phyloP scores from a whole-genome alignment of 2,329 filamentous ascomycete genomes.

The Paracamarosporium sp. region DNA sequence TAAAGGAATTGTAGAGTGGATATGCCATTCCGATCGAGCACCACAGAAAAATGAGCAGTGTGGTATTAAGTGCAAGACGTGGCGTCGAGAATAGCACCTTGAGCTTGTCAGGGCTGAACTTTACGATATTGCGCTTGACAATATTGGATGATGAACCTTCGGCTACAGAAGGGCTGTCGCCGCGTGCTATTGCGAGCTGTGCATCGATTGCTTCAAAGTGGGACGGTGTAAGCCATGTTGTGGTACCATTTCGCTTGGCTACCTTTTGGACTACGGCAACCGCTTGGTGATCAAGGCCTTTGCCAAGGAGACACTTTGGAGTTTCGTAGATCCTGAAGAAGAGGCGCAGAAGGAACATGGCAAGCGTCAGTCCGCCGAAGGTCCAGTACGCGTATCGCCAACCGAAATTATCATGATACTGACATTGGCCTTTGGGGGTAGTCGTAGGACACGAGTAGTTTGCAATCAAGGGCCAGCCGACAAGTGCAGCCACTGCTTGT shows the following conservation, averaged over 20 bases:
- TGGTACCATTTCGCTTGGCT: background rate
- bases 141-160: too few species aligned
- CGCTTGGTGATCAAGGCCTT: background rate
- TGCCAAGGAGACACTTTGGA: background rate
- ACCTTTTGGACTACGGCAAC: background rate
- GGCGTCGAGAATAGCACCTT: too few species aligned
- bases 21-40: too few species aligned
- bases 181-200: too few species aligned
- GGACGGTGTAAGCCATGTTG: background rate
- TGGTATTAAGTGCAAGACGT: too few species aligned
- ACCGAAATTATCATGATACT: background rate
- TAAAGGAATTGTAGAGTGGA: too few species aligned
- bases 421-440: background rate
- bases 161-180: too few species aligned
- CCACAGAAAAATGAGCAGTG: too few species aligned
- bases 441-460: background rate
- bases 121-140: too few species aligned
- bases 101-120: too few species aligned
- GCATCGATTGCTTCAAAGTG: too few species aligned
- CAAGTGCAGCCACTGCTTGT: background rate
- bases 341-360: background rate
- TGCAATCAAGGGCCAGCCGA: background rate
- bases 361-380: background rate
- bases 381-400: background rate
- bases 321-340: background rate